Evolutionary conservation across 768 basidiomycete genomes (phyloP), one percentile per base, ranked within the genome.

Genomic region (Leccinum truebloodii): DNA sequence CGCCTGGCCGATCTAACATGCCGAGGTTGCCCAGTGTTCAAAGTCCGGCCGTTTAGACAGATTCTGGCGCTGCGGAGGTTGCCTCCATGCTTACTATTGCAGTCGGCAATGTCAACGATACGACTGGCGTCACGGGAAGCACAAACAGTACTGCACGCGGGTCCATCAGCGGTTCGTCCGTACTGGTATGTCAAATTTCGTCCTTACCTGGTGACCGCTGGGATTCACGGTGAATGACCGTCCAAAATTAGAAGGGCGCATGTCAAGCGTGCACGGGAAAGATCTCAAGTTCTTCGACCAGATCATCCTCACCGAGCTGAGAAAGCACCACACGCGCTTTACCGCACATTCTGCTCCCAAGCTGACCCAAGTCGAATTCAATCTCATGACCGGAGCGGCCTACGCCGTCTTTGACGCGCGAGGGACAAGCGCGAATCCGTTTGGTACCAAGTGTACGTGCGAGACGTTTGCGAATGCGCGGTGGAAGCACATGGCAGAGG

Each of bases 81-180:
- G 69, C 54, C 61, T 68, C 26, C 71, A 72, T n/a, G 61, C 70
- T 32, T 74, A 65, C 44, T 74, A 74, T 20, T 74, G 73, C 34
- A 64, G 63, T 54, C 65, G 52, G 26, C 54, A 57, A 39, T 73
- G 71, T 60, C 71, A 73, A 62, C 67, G 63, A 26, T 58, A 65
- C 35, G 71, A 72, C 13, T 74, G 71, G 71, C 32, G 48, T 48
- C 28, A 62, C 26, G 71, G 71, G n/a, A 69, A 57, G 46, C 71
- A 72, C 59, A 72, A 71, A 46, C 54, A 60, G 20, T 74, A 74
- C 35, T 73, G 69, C 44, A 58, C 35, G 2, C 55, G 62, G 3
- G 20, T 73, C 35, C 71, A 63, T 6, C 44, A 63, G 32, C 73
- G 71, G 8, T 67, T 53, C 41, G 24, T 54, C 5, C 66, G 51